Evolutionary conservation across 352 stramenopile genomes (phyloP), one percentile per base, ranked within the genome.

Genomic region (Pythium periplocum): DNA sequence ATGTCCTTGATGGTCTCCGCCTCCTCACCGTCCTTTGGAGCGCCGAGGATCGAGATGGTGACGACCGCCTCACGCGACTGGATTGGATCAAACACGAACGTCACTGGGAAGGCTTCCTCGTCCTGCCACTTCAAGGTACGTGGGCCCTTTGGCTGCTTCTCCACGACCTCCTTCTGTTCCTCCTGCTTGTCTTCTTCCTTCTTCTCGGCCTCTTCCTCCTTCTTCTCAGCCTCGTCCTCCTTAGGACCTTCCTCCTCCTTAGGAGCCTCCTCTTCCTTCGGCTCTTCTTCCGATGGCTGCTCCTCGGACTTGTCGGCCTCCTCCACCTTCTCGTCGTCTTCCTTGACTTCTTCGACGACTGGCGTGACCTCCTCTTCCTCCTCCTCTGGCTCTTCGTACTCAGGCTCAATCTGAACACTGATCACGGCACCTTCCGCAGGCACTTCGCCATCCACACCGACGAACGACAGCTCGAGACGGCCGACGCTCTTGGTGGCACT

Each of bases 21-120:
- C 1, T 83, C 72, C 12, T 90, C 70, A 26, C 77, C 68, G 32
- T 61, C 59, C 46, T 48, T 47, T 26, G 57, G 50, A 45, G 71
- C 39, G 12, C 60, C 41, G 34, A 59, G 66, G 12, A 94, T 73
- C 26, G 83, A 74, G 53, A 94, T 71, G 17, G 66, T 86, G 64
- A 90, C 77, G 4, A 90, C 62, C 12, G 83, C 81, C 61, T 94
- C 83, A 30, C 81, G 81, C 39, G 82, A 91, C 61, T 90, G 83
- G 60, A 94, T 77, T 0, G 75, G 79, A 53, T 94, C 83, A 49
- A 92, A 94, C 44, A 87, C 75, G 43, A 94, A 87, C 34, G 71
- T 82, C 8, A 69, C 72, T 8, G 81, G 83, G 59, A 92, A 83
- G 30, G 62, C 35, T 10, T 53, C 64, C 31, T 35, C 55, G 17